A percentile compares a stretch with the other conserved stretches of the same genome.
Conservation (phyloP, 2,329 filamentous ascomycete genomes). For the Venturia aucupariae region DNA sequence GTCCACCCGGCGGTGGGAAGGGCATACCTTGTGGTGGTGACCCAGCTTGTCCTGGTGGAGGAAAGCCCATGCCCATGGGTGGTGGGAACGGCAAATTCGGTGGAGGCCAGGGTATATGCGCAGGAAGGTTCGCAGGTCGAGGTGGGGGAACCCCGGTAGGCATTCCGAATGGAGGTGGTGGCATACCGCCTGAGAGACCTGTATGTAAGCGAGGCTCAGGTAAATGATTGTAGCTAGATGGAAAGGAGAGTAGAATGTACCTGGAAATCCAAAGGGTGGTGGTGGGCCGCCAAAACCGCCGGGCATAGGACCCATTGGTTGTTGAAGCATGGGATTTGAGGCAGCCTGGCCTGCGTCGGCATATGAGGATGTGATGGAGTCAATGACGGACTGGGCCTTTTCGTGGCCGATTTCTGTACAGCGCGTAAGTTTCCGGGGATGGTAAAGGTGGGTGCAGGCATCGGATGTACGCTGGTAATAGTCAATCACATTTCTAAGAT, state of each 20-base stretch:
- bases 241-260: slow-evolving; percentile 28
- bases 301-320: slow-evolving; percentile 34
- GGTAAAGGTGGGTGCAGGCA: not conserved
- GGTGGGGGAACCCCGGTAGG: slow-evolving; percentile 22
- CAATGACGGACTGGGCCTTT: slow-evolving; percentile 96
- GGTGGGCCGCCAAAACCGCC: slow-evolving; percentile 34
- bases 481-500: slow-evolving; percentile 92
- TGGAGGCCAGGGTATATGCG: slow-evolving; percentile 18
- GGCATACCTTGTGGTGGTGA: slow-evolving; percentile 23
- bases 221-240: slow-evolving; percentile 17
- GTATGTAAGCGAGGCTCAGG: slow-evolving; percentile 26
- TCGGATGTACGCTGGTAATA: slow-evolving; percentile 78
- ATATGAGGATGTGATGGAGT: slow-evolving; percentile 94
- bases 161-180: slow-evolving; percentile 21
- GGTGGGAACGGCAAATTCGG: slow-evolving; percentile 25
- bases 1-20: slow-evolving; percentile 18
- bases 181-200: slow-evolving; percentile 28
- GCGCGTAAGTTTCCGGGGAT: not conserved
- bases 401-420: slow-evolving; percentile 85
- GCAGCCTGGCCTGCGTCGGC: slow-evolving; percentile 83
- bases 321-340: slow-evolving; percentile 68
- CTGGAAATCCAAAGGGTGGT: slow-evolving; percentile 55
- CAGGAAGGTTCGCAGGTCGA: slow-evolving; percentile 17
- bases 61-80: slow-evolving; percentile 23
- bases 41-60: slow-evolving; percentile 20